Evolutionary conservation across 352 stramenopile genomes (phyloP).

Genomic region (Globisporangium carolinianum): DNA sequence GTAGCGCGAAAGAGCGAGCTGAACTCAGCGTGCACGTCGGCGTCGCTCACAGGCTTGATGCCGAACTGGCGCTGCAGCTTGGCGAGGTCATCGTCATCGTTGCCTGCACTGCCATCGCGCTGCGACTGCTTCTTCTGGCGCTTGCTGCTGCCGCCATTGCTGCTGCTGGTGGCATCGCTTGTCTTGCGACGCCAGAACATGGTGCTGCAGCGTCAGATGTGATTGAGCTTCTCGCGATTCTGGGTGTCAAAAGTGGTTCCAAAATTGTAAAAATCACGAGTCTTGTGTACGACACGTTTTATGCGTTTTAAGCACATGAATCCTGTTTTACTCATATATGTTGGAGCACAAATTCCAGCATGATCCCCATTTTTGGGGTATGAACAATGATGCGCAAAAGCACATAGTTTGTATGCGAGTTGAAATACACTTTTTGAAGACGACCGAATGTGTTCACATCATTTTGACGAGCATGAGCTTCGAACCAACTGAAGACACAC

Average conservation of each 20-base stretch:
- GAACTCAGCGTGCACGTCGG: conserved; percentile 64
- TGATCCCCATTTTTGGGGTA: too few relatives aligned
- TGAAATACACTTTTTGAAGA: too few relatives aligned
- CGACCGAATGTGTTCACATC: too few relatives aligned
- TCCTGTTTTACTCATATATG: too few relatives aligned
- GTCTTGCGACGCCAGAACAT: conserved; percentile 64
- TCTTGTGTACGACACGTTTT: too few relatives aligned
- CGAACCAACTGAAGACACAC: too few relatives aligned
- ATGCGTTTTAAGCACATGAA: too few relatives aligned
- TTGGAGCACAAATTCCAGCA: too few relatives aligned
- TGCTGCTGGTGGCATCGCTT: conserved; percentile 12
- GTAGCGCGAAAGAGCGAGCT: conserved; percentile 35
- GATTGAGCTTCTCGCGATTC: neutral
- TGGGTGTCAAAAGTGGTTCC: neutral
- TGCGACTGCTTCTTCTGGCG: conserved; percentile 5
- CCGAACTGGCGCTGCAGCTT: conserved; percentile 74
- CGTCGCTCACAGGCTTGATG: conserved; percentile 60
- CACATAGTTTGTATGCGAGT: too few relatives aligned
- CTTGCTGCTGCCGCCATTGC: conserved; percentile 6
- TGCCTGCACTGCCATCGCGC: conserved; percentile 1
- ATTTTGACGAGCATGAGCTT: too few relatives aligned
- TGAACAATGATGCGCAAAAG: too few relatives aligned
- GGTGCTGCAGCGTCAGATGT: neutral
- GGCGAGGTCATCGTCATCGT: conserved; percentile 30
- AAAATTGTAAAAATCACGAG: too few relatives aligned